Percentiles rank a stretch among this genome's conserved stretches.
phyloP scores from a whole-genome alignment of 2,329 filamentous ascomycete genomes.

The Cryphonectria nitschkei region DNA sequence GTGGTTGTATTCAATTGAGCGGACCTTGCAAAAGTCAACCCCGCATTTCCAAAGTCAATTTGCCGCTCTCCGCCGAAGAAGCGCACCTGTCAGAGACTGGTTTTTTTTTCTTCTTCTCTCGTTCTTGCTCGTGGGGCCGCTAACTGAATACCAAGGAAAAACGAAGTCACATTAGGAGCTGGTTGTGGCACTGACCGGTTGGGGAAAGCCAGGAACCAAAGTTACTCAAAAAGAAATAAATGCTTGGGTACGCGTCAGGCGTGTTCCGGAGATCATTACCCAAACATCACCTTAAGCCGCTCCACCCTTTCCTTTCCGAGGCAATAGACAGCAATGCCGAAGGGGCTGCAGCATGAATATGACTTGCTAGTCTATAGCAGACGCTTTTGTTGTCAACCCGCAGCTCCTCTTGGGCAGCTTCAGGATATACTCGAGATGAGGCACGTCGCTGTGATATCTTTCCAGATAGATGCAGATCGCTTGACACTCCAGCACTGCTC shows the following conservation, averaged over 20 bases:
- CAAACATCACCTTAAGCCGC: background rate
- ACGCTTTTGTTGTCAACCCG: slow-evolving; percentile 8
- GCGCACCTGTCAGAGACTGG: slow-evolving; percentile 8
- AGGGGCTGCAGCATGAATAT: background rate
- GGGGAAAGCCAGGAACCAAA: background rate
- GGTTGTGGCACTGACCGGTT: background rate
- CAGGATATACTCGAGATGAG: slow-evolving; percentile 27
- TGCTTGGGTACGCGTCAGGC: background rate
- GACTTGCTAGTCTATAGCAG: background rate
- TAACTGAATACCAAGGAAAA: background rate
- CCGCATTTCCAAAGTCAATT: slow-evolving; percentile 5
- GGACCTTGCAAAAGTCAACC: background rate
- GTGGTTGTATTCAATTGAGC: background rate
- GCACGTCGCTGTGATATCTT: slow-evolving; percentile 27
- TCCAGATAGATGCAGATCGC: slow-evolving; percentile 50
- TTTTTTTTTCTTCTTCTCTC: background rate
- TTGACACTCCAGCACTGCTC: slow-evolving; percentile 52
- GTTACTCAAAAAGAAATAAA: background rate
- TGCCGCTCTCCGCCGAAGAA: background rate
- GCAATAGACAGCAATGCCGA: background rate
- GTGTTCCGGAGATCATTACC: background rate
- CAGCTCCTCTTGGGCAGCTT: slow-evolving; percentile 29
- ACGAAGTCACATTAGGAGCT: background rate
- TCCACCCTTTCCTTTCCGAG: background rate
- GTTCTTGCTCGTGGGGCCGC: background rate